phyloP scores from a whole-genome alignment of 257 asterid genomes.

The Solanum chilense region DNA sequence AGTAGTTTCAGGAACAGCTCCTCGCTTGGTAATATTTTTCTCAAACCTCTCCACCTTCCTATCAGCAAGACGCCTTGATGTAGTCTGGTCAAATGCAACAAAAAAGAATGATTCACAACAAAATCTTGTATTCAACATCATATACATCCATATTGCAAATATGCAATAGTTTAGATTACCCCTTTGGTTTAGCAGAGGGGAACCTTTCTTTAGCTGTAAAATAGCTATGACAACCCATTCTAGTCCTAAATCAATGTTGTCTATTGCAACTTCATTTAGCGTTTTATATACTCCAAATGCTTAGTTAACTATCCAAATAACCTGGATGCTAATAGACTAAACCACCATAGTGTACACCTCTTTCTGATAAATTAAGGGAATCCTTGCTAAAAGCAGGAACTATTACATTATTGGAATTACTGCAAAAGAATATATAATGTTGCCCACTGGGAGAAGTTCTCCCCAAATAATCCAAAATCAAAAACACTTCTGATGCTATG shows the following conservation, averaged over 20 bases:
- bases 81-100: constrained; percentile 42
- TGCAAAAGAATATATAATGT: background rate
- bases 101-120: background rate
- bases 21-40: constrained; percentile 84
- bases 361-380: background rate
- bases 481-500: background rate
- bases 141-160: background rate
- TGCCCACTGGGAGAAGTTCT: background rate
- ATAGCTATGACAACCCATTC: background rate
- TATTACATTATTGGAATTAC: background rate
- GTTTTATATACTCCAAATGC: background rate
- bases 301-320: background rate
- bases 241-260: background rate
- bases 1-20: constrained; percentile 62
- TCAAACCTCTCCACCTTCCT: constrained; percentile 85
- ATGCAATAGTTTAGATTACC: background rate
- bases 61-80: constrained; percentile 81
- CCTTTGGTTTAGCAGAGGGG: background rate
- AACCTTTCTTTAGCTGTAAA: background rate
- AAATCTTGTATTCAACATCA: background rate
- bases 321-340: background rate
- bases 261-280: background rate
- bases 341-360: background rate
- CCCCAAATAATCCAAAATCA: background rate
- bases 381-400: background rate